Conservation (phyloP, 164 flowering plant genomes). For the Amborella trichopoda region DNA sequence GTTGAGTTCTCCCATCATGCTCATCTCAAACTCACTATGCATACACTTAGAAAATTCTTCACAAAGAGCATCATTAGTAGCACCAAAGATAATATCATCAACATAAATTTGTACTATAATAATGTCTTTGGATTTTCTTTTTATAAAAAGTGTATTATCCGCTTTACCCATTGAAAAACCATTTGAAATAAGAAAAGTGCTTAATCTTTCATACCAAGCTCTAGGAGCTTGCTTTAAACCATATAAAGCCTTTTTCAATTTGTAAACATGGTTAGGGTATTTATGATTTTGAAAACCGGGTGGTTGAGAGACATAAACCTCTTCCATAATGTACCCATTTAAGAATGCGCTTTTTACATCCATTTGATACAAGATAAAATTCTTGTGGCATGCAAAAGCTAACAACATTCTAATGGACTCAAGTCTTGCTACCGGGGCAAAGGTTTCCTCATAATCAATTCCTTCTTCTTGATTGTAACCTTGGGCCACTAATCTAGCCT, state of each 20-base stretch:
- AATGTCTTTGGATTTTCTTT: background rate
- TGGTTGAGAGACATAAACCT: background rate
- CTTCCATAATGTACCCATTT: background rate
- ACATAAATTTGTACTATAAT: background rate
- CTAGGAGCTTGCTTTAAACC: slow-evolving; percentile 7
- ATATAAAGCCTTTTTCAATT: too few species aligned
- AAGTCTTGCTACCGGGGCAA: background rate
- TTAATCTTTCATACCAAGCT: slow-evolving; percentile 2
- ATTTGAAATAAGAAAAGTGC: background rate
- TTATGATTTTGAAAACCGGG: background rate
- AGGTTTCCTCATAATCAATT: background rate
- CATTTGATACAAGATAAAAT: slow-evolving; percentile 2
- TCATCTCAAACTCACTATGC: background rate
- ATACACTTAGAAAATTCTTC: background rate
- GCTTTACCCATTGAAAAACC: background rate
- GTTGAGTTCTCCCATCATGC: background rate
- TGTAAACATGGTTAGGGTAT: background rate
- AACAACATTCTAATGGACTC: background rate
- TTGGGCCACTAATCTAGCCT: background rate
- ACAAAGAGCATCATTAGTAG: too few species aligned
- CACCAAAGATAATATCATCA: background rate
- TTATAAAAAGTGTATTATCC: background rate
- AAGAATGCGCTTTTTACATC: background rate
- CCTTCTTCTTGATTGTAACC: slow-evolving; percentile 1
- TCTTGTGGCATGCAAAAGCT: background rate